A percentile compares a stretch with the other conserved stretches of the same genome.
Conservation (phyloP, 2,329 filamentous ascomycete genomes). For the Calonectria hawksworthii region DNA sequence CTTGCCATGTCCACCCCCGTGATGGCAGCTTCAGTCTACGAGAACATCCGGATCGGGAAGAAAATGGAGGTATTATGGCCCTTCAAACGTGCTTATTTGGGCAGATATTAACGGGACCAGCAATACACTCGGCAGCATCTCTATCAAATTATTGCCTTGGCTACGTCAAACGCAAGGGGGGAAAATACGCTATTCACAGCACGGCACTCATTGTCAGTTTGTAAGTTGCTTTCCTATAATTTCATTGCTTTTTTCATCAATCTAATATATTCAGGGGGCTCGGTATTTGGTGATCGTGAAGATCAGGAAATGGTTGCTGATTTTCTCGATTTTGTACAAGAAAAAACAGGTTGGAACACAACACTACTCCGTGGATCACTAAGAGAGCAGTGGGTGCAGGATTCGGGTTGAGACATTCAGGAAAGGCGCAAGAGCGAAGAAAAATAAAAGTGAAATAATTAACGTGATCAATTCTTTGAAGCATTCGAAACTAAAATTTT, state of each 20-base stretch:
- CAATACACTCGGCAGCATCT: constrained; percentile 24
- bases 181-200: constrained; percentile 32
- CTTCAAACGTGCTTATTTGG: background rate
- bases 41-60: constrained; percentile 29
- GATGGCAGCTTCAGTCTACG: constrained; percentile 25
- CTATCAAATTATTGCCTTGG: constrained; percentile 27
- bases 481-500: background rate
- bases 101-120: background rate
- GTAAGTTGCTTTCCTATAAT: constrained; percentile 6
- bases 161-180: constrained; percentile 20
- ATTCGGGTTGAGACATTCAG: background rate
- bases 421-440: background rate
- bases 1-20: constrained; percentile 27
- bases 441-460: constrained; percentile 4
- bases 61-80: constrained; percentile 18
- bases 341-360: constrained; percentile 34
- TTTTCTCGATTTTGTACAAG: constrained; percentile 31
- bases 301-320: constrained; percentile 32
- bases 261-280: constrained; percentile 26
- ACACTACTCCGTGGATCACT: constrained; percentile 24
- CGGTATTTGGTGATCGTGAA: constrained; percentile 30
- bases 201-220: constrained; percentile 27
- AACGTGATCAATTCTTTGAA: background rate
- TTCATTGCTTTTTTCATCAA: background rate
- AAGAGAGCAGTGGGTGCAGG: constrained; percentile 30